Percentiles rank a stretch among this genome's conserved stretches.
Evolutionary conservation across 2,329 filamentous ascomycete genomes (phyloP).

Genomic region (Periconia sp.): DNA sequence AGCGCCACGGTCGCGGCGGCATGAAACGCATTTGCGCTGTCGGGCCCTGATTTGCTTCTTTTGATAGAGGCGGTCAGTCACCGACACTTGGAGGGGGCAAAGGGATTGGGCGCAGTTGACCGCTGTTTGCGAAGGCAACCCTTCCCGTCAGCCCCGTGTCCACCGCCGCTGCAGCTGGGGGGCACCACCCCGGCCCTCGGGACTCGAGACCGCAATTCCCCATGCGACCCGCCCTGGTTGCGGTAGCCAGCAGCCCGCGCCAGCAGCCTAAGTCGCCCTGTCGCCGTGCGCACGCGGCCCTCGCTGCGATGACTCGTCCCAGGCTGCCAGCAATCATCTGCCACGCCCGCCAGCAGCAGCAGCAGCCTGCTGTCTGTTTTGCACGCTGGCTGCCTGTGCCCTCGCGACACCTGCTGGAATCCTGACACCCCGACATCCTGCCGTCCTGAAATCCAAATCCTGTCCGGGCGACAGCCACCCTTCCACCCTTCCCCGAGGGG

Average conservation of each 20-base stretch:
- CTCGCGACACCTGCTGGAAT: too few species aligned
- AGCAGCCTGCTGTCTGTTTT: slow-evolving; percentile 16
- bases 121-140: slow-evolving; percentile 31
- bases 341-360: slow-evolving; percentile 14
- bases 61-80: slow-evolving; percentile 35
- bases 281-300: slow-evolving; percentile 20
- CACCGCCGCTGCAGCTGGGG: slow-evolving; percentile 20
- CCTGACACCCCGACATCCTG: too few species aligned
- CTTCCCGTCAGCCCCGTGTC: slow-evolving; percentile 23
- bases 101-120: slow-evolving; percentile 33
- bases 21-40: slow-evolving; percentile 30
- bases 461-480: neutral
- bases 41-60: slow-evolving; percentile 38
- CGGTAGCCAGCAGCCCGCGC: slow-evolving; percentile 12
- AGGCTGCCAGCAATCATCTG: slow-evolving; percentile 21
- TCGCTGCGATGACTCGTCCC: slow-evolving; percentile 35
- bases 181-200: slow-evolving; percentile 31
- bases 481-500: slow-evolving; percentile 5
- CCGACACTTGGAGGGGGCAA: slow-evolving; percentile 30
- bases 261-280: slow-evolving; percentile 18
- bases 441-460: too few species aligned
- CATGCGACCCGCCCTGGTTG: slow-evolving; percentile 4
- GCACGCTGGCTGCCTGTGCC: slow-evolving; percentile 4
- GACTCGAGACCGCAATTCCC: slow-evolving; percentile 30
- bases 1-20: slow-evolving; percentile 30